Base-by-base conservation (phyloP, 2,329 filamentous ascomycete species). In the Dothiorella sarmentorum region DNA sequence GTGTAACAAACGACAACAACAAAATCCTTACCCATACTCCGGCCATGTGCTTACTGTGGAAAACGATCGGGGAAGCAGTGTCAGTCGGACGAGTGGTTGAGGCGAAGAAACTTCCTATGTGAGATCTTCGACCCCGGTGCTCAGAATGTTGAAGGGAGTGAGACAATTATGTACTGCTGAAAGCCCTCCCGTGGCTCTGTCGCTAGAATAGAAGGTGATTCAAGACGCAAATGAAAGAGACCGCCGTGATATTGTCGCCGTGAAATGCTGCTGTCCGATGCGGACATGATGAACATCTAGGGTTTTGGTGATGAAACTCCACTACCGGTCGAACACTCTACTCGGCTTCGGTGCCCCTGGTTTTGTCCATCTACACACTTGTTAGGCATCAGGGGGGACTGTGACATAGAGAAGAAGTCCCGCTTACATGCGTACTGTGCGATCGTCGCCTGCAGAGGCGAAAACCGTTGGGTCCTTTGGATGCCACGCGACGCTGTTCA, bases 401-500 rank as follows among this genome's bases (percentile, higher is more conserved):
- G 13, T 35, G 31, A 17, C 11, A 20, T 1, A n/a, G n/a, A 10
- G 1, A 2, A 13, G 7, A 27, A n/a, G 13, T n/a, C n/a, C 5
- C 29, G 24, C 56, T 18, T 52, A 97, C 88, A 99, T 91, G 75
- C 88, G 87, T 63, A 97, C 87, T 69, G 83, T 86, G 56, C 82
- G 81, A 68, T 97, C 94, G 71, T 99, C 94, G 17, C 93, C 92
- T 60, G 90, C 93, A 11, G 91, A 93, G 15, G 91, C 94, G 73
- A 97, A 90, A 78, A 97, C 87, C 61, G 84, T 84, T 1, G 90
- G 86, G 68, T 97, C 85, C 10, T 77, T 81, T 1, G 94, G 92
- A 67, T 93, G 94, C 93, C 94, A 99, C 20, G 88, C 82, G 35
- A 95, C 89, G 7, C 90, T 84, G 70, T 97, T 97, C 63, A 94